Conservation (phyloP, 2,329 filamentous ascomycete species). For the Zymoseptoria ardabiliae region DNA sequence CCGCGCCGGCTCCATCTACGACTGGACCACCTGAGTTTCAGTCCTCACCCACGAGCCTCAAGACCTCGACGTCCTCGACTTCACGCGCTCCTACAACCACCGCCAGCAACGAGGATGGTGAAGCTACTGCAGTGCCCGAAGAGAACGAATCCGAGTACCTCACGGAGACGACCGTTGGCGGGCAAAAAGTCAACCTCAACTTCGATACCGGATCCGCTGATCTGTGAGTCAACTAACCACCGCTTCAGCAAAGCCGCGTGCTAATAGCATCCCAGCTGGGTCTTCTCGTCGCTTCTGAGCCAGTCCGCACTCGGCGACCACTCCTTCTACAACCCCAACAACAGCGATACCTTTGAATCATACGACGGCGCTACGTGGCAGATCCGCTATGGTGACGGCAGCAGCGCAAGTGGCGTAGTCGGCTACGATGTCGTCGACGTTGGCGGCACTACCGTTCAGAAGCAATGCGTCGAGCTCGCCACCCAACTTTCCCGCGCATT, state of each 20-base stretch:
- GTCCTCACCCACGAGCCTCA: background rate
- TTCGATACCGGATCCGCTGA: conserved; percentile 73
- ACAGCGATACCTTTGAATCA: conserved; percentile 45
- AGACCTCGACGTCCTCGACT: conserved; percentile 5
- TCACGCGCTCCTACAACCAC: conserved; percentile 9
- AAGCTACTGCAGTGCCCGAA: conserved; percentile 58
- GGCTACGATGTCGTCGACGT: conserved; percentile 62
- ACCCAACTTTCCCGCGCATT: conserved; percentile 53
- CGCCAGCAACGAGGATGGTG: conserved; percentile 17
- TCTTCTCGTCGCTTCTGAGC: conserved; percentile 57
- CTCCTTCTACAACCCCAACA: conserved; percentile 46
- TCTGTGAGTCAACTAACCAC: conserved; percentile 42
- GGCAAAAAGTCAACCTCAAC: conserved; percentile 60
- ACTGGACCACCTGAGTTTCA: background rate
- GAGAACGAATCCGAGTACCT: conserved; percentile 63
- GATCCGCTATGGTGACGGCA: conserved; percentile 64
- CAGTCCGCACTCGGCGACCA: conserved; percentile 43
- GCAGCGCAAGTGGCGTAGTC: conserved; percentile 55
- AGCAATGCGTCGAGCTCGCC: conserved; percentile 63
- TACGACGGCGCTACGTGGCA: conserved; percentile 49
- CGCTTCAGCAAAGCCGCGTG: background rate
- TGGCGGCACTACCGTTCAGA: conserved; percentile 54
- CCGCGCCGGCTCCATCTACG: background rate
- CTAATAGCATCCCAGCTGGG: conserved; percentile 46
- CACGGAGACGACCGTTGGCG: conserved; percentile 60